A percentile compares a stretch with the other conserved stretches of the same genome.
phyloP scores from a whole-genome alignment of 768 basidiomycete species.

The Lactarius tabidus region DNA sequence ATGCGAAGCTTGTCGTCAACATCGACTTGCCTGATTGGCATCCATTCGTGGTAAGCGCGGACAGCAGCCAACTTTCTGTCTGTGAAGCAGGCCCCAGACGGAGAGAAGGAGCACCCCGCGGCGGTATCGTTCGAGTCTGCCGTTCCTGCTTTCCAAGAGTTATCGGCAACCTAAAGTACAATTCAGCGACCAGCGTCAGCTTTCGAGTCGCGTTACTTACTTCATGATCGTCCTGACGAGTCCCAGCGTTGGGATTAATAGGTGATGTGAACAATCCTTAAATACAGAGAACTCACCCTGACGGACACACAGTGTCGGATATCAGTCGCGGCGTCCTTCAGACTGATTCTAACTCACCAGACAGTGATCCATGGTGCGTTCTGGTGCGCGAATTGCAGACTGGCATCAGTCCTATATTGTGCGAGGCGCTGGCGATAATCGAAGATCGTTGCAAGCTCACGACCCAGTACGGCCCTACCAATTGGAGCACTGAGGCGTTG shows the following conservation, averaged over 20 bases:
- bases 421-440: constrained; percentile 51
- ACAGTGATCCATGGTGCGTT: constrained; percentile 53
- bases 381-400: constrained; percentile 46
- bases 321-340: background rate
- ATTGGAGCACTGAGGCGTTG: constrained; percentile 38
- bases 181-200: background rate
- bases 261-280: background rate
- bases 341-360: constrained; percentile 35
- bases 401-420: constrained; percentile 51
- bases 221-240: constrained; percentile 47
- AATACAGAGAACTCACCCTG: background rate
- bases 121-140: constrained; percentile 52
- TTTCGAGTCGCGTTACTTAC: constrained; percentile 27
- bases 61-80: constrained; percentile 57
- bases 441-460: constrained; percentile 52
- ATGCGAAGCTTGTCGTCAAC: constrained; percentile 53
- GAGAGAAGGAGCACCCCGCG: constrained; percentile 46
- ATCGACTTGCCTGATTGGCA: constrained; percentile 56
- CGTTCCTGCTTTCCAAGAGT: constrained; percentile 54
- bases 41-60: constrained; percentile 58
- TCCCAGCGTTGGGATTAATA: background rate
- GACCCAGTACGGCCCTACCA: constrained; percentile 46
- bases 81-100: constrained; percentile 54
- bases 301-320: background rate
- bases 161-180: constrained; percentile 44